Base-by-base conservation (phyloP, 805 yeast species). In the Myxozyma kluyveri region DNA sequence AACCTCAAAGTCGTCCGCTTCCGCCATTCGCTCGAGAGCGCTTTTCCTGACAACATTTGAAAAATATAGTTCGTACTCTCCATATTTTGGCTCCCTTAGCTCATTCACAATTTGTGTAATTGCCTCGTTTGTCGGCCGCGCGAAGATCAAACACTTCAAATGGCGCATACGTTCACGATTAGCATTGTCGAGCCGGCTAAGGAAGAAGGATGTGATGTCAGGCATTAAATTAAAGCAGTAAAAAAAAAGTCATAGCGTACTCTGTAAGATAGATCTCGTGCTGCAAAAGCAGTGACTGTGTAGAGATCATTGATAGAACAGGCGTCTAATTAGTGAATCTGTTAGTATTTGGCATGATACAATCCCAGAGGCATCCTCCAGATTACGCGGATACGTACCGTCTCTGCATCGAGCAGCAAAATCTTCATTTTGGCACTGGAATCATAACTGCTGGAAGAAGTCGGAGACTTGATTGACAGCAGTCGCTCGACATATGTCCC, bases 221-320 rank as follows among this genome's bases (percentile, higher is more conserved):
- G n/a, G 17, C n/a, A 14, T 12, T n/a, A 35, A n/a, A 18, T n/a
- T 9, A n/a, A n/a, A 26, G 32, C 31, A 4, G 6, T 4, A 9
- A 33, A 19, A 19, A 39, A 9, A 10, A 7, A 12, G 17, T 10
- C 14, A 23, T 17, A 17, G 63, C 63, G 19, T 63, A 63, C 65
- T 88, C 96, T 42, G 88, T 83, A 45, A 93, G 74, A 54, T 86
- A 88, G n/a, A 93, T 80, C 56, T 91, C 96, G 61, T 87, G 79
- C 59, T 84, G 81, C 35, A 93, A 75, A 41, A 93, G 74, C 50
- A 83, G 86, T 2, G 95, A 83, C 66, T 93, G 99, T 1, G 96
- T 86, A 26, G 95, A 80, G 61, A 86, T 82, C 78, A 93, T 76
- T n/a, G 97, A 88, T 21, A 93, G 79, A 22, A 89, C 81, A 0